phyloP scores from a whole-genome alignment of 2,329 filamentous ascomycete species.

The Nannizziopsis barbatae region DNA sequence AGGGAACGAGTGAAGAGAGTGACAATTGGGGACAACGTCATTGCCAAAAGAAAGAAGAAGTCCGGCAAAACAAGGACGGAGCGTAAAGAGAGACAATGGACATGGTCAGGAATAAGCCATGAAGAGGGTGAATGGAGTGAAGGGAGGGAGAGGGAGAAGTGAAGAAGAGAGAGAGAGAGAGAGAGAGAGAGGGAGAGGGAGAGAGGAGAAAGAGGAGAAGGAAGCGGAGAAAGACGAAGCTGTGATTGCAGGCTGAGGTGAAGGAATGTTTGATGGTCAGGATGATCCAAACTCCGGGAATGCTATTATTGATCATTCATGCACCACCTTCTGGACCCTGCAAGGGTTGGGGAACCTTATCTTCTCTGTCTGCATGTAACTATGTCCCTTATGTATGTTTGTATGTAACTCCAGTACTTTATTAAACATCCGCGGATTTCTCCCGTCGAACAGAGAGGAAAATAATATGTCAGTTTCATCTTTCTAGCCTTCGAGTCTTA shows the following conservation, averaged over 20 bases:
- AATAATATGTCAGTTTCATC: too few relatives aligned
- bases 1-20: conserved; percentile 3
- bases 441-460: too few relatives aligned
- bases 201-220: too few relatives aligned
- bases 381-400: too few relatives aligned
- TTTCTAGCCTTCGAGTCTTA: too few relatives aligned
- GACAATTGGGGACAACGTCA: conserved; percentile 9
- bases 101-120: conserved; percentile 7
- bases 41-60: neutral
- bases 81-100: conserved; percentile 9
- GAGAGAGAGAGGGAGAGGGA: conserved; percentile 18
- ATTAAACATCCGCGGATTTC: too few relatives aligned
- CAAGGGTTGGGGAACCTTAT: conserved; percentile 5
- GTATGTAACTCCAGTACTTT: too few relatives aligned
- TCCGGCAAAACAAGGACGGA: neutral
- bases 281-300: conserved; percentile 9
- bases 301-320: conserved; percentile 10
- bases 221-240: conserved; percentile 17
- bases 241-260: conserved; percentile 7
- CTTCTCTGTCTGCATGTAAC: too few relatives aligned
- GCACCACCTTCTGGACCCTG: conserved; percentile 1
- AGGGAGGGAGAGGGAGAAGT: conserved; percentile 5
- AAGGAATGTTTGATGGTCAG: conserved; percentile 17
- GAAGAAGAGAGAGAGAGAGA: conserved; percentile 10
- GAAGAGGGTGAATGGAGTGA: conserved; percentile 15